A percentile compares a stretch with the other conserved stretches of the same genome.
These are phyloP conservation scores for Leonotis leonurus DNA, from an alignment of 257 asterid species.

Conservation along the genomic window DNA sequence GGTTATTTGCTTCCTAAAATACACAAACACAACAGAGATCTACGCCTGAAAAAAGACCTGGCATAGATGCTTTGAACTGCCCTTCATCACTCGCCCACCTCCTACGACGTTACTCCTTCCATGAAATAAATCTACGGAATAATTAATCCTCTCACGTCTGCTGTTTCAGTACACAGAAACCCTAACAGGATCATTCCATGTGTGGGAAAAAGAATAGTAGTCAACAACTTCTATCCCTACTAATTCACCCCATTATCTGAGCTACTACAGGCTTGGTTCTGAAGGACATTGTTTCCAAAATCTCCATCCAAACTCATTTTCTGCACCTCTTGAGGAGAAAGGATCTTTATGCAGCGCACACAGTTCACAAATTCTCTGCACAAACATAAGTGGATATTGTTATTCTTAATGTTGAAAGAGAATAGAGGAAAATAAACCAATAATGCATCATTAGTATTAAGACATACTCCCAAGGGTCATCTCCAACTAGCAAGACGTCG, in stretches of 20 bases:
- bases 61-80: neutral
- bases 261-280: conserved; percentile 85
- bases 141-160: neutral
- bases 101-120: neutral
- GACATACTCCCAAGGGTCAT: conserved; percentile 96
- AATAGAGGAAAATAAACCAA: too few relatives aligned
- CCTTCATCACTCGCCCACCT: too few relatives aligned
- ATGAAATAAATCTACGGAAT: neutral
- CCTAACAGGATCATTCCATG: too few relatives aligned
- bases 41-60: conserved; percentile 8
- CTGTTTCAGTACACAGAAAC: too few relatives aligned
- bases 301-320: conserved; percentile 96
- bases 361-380: conserved; percentile 90
- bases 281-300: conserved; percentile 60
- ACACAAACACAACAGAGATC: conserved; percentile 17
- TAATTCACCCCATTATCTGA: conserved; percentile 72
- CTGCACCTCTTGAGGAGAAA: conserved; percentile 93
- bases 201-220: neutral
- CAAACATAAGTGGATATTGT: neutral
- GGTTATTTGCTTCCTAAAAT: conserved; percentile 10
- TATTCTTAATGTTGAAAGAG: neutral
- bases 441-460: neutral
- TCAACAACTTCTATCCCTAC: conserved; percentile 6
- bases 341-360: conserved; percentile 84
- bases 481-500: conserved; percentile 75